Base-by-base conservation (phyloP, 768 basidiomycete genomes). In the Dioszegia hungarica region DNA sequence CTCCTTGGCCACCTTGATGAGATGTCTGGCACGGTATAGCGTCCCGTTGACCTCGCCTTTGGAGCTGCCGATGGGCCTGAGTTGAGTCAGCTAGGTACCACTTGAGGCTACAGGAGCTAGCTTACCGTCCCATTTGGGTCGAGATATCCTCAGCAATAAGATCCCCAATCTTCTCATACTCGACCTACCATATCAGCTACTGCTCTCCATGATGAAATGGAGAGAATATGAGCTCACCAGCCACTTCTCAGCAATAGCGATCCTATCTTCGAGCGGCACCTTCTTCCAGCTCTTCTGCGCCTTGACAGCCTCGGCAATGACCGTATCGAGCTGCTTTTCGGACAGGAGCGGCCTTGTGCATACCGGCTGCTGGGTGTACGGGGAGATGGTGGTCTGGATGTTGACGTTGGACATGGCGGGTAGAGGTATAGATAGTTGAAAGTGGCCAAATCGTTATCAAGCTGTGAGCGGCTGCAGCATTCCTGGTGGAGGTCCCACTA, bases 91-190 rank as follows among this genome's bases (percentile, higher is more conserved):
- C 50, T 64, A 9, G 25, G 29, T 17, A 14, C 12, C 17, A 24
- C 22, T 19, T 22, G 5, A 29, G 24, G 25, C 10, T 2, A 15
- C 5, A 27, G 24, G 10, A 17, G 8, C 48, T n/a, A 31, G 75
- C 84, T 63, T 59, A 90, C 90, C 91, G 80, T 34, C 94, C 94
- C 88, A 99, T 97, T 77, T 95, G 89, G 50, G 85, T 64, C 0
- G 90, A 85, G 50, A 97, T 79, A 65, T 97, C 92, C 29, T 82
- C 68, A 0, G 85, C 83, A 14, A 90, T 82, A 28, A 87, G 83
- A 17, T 87, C 82, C 8, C 77, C 76, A 59, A 79, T 76, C 52
- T 78, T 79, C 66, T 79, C 77, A 70, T 84, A 83, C 67, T 81
- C 82, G 36, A 79, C 77, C 82, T 82, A 50, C 17, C 31, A 10